Base-by-base conservation (phyloP, 1,284 basidiomycete genomes). In the Fomitopsis betulina region DNA sequence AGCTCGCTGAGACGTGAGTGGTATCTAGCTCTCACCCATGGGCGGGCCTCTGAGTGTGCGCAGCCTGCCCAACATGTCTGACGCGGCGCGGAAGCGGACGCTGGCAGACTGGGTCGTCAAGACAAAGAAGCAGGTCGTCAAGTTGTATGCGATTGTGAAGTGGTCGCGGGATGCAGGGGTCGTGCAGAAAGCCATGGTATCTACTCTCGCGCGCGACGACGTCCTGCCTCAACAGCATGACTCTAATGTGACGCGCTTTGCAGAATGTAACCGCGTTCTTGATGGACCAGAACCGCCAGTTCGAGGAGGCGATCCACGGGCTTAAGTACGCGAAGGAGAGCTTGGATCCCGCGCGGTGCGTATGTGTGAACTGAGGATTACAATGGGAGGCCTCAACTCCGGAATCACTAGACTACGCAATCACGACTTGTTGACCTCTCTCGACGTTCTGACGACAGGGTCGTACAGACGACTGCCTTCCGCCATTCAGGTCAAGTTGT, bases 81-180 rank as follows among this genome's bases (percentile, higher is more conserved):
- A 94, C 68, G 76, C 77, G n/a, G 87, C 86, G 38, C 83, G 91
- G 53, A 94, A 95, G 67, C 84, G 89, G 35, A 87, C 82, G 25
- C 78, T 96, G 42, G 91, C 92, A 10, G 89, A 94, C 64, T 95
- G 91, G 81, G 92, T 94, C 0, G 86, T 94, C 32, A 87, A 88
- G 69, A 91, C 85, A 12, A 91, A 96, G 73, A 91, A 93, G 66
- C 93, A 96, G 66, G 85, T 94, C 49, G 87, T 94, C 53, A 96
- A 96, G 73, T 74, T 96, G 17, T 93, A 94, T 64, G 93, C 92
- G 5, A 82, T 93, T 40, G 82, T 83, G 19, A 89, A 91, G 66
- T 95, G 93, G 93, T 81, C 89, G 25, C 79, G 88, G 61, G 91
- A 93, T 72, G 88, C 91, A 23, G 81, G 83, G 56, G 85, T 86